Percentiles rank a stretch among this genome's conserved stretches.
Evolutionary conservation across 495 filamentous ascomycete genomes (phyloP).

Genomic region (Hypoxylon fuscum): DNA sequence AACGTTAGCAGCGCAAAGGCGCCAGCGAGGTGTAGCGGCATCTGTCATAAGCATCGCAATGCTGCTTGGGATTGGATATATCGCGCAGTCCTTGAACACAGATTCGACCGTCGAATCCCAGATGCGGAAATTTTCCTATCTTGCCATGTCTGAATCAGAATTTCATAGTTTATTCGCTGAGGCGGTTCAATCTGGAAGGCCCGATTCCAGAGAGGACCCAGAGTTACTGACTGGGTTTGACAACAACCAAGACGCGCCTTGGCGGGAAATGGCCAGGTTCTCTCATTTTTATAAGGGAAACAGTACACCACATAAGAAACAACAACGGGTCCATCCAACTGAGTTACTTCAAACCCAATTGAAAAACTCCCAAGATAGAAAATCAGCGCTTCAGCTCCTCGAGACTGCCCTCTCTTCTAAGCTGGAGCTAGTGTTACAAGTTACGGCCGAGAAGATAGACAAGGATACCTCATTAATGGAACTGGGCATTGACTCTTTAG

Average conservation of each 20-base stretch:
- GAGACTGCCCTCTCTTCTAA: not conserved
- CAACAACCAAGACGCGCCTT: not conserved
- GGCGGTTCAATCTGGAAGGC: not conserved
- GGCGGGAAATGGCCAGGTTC: not conserved
- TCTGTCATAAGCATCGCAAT: constrained; percentile 55
- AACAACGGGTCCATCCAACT: not conserved
- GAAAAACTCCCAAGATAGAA: not conserved
- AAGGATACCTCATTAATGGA: not conserved
- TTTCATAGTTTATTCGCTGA: not conserved
- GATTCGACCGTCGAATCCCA: not conserved
- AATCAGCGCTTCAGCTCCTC: constrained; percentile 4
- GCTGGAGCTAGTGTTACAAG: not conserved
- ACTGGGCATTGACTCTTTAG: constrained; percentile 55
- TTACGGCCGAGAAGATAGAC: not conserved
- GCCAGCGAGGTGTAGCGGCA: constrained; percentile 42
- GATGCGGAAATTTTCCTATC: constrained; percentile 14
- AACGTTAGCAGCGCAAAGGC: constrained; percentile 39
- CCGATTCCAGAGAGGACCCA: not conserved
- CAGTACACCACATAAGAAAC: not conserved
- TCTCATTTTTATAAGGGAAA: not conserved
- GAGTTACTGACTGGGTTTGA: not conserved
- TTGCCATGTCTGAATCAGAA: not conserved
- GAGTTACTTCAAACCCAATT: not conserved
- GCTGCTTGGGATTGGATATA: constrained; percentile 59
- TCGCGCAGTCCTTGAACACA: constrained; percentile 29